Percentiles rank a stretch among this genome's conserved stretches.
Conservation (phyloP, 208 protist species). For the Leishmania aethiopica region DNA sequence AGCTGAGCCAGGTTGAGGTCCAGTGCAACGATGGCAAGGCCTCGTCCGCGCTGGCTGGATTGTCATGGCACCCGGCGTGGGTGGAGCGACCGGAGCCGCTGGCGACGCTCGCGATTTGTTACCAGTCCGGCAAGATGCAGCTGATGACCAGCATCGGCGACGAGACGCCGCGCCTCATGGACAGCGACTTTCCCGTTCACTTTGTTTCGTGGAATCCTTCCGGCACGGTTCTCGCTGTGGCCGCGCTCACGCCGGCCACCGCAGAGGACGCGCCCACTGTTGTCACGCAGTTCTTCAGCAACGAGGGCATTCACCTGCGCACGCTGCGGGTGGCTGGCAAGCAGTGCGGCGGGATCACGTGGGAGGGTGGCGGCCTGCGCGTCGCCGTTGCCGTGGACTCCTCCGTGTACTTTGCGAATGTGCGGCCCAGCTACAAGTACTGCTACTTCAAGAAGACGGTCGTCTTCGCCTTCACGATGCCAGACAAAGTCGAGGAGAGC, state of each 20-base stretch:
- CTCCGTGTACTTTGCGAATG: conserved; percentile 97
- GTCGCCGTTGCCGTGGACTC: conserved; percentile 95
- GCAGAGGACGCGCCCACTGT: conserved; percentile 30
- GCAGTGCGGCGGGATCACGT: conserved; percentile 88
- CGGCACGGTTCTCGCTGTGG: conserved; percentile 93
- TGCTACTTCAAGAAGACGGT: conserved; percentile 93
- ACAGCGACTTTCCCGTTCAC: conserved; percentile 80
- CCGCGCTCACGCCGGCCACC: conserved; percentile 55
- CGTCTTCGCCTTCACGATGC: conserved; percentile 91
- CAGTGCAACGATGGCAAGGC: conserved; percentile 32
- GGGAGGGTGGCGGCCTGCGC: conserved; percentile 94
- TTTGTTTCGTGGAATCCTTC: conserved; percentile 93
- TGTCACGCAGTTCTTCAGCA: conserved; percentile 95
- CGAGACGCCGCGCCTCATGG: conserved; percentile 88
- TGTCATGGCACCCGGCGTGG: conserved; percentile 89
- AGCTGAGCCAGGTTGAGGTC: conserved; percentile 80
- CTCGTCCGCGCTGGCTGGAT: conserved; percentile 48
- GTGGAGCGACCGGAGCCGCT: conserved; percentile 80
- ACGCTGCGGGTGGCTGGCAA: conserved; percentile 91
- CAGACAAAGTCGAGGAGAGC: conserved; percentile 92
- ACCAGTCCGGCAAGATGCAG: conserved; percentile 89
- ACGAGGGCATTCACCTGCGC: conserved; percentile 90
- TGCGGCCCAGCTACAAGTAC: conserved; percentile 96
- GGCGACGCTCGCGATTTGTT: conserved; percentile 91
- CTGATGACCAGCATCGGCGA: conserved; percentile 92